These are phyloP conservation scores for Oleoguttula mirabilis DNA, from an alignment of 495 filamentous ascomycete genomes.

Conservation along the genomic window DNA sequence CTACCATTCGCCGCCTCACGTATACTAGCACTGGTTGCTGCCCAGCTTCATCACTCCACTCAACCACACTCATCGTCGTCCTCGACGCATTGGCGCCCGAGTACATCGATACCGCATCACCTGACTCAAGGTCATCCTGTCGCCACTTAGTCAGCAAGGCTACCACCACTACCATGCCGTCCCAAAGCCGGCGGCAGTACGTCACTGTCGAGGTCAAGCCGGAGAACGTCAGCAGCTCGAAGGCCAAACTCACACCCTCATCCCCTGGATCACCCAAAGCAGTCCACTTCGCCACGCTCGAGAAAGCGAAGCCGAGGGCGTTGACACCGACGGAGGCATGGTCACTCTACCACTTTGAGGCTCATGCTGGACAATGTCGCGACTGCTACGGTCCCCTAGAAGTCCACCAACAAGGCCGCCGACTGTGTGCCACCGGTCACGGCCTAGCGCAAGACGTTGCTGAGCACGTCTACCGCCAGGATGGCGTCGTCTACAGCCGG, in stretches of 20 bases:
- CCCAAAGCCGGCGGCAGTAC: not conserved
- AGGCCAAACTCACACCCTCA: slow-evolving; percentile 6
- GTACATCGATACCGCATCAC: slow-evolving; percentile 1
- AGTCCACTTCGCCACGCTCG: slow-evolving; percentile 10
- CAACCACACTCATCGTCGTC: not conserved
- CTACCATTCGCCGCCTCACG: slow-evolving; percentile 15
- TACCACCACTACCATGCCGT: slow-evolving; percentile 7
- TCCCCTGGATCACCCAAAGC: slow-evolving; percentile 12
- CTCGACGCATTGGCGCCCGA: not conserved
- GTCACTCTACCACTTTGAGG: slow-evolving; percentile 30
- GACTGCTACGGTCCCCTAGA: slow-evolving; percentile 28
- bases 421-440: slow-evolving; percentile 27
- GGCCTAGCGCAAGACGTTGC: slow-evolving; percentile 28
- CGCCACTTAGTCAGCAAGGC: slow-evolving; percentile 1
- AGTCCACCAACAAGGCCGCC: slow-evolving; percentile 20
- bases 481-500: slow-evolving; percentile 28
- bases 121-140: not conserved
- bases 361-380: slow-evolving; percentile 26
- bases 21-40: slow-evolving; percentile 1
- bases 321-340: slow-evolving; percentile 25
- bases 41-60: slow-evolving; percentile 5
- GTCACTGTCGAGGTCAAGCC: slow-evolving; percentile 15
- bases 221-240: not conserved
- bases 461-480: slow-evolving; percentile 25
- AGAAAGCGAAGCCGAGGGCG: slow-evolving; percentile 16